phyloP scores from a whole-genome alignment of 1,139 yeast genomes.

The Pichia terricola region DNA sequence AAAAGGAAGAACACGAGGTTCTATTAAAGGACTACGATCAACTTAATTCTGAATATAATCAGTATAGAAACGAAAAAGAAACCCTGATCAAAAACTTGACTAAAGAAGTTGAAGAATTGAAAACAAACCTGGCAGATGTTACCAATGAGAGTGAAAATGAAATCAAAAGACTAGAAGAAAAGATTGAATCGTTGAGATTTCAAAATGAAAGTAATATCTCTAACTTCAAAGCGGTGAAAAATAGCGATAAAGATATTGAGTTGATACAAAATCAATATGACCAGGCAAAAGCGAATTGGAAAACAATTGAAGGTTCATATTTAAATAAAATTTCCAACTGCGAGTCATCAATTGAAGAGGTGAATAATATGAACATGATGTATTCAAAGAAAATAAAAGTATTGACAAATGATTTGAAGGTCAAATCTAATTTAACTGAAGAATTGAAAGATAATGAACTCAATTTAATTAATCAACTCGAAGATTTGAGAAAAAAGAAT shows the following conservation, averaged over 20 bases:
- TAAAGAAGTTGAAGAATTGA: constrained; percentile 21
- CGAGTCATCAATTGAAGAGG: constrained; percentile 23
- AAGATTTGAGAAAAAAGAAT: constrained; percentile 2
- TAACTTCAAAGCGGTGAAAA: neutral
- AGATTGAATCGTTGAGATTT: constrained; percentile 33
- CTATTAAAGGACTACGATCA: constrained; percentile 31
- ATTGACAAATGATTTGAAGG: constrained; percentile 21
- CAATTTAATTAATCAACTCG: constrained; percentile 6
- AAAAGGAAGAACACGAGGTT: constrained; percentile 25
- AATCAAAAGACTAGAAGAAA: constrained; percentile 39
- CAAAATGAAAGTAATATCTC: constrained; percentile 19
- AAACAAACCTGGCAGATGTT: constrained; percentile 16
- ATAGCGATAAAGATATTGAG: constrained; percentile 24
- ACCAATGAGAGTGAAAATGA: constrained; percentile 37
- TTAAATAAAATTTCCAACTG: constrained; percentile 23
- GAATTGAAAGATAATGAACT: constrained; percentile 19
- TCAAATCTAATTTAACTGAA: constrained; percentile 16
- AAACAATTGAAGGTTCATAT: constrained; percentile 24
- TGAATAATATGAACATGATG: constrained; percentile 22
- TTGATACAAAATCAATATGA: constrained; percentile 57
- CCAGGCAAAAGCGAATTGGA: constrained; percentile 36
- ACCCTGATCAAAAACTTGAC: constrained; percentile 23
- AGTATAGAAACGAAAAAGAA: constrained; percentile 31
- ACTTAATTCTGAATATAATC: constrained; percentile 32
- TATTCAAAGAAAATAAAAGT: constrained; percentile 23